phyloP scores from a whole-genome alignment of 1,284 basidiomycete genomes.

The Cutaneotrichosporon sp. region DNA sequence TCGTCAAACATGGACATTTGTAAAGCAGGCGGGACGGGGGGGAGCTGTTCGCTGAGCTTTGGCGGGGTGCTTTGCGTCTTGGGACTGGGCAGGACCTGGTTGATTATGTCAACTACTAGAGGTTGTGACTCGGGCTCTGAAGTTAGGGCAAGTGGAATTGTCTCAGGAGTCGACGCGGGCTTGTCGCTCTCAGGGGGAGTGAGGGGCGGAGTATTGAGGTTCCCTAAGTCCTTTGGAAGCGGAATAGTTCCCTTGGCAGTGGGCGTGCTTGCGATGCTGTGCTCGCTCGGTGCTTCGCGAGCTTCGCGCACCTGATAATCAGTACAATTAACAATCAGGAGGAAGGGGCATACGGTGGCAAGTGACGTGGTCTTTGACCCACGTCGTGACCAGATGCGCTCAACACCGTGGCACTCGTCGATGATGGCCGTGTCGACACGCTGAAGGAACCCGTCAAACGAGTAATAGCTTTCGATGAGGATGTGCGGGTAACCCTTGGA shows the following conservation, averaged over 20 bases:
- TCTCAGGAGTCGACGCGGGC: slow-evolving; percentile 1
- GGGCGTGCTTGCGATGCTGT: not conserved
- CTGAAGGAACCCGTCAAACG: slow-evolving; percentile 11
- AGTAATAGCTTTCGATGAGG: slow-evolving; percentile 14
- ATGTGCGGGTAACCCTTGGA: slow-evolving; percentile 15
- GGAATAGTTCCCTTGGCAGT: not conserved
- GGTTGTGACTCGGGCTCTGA: not conserved
- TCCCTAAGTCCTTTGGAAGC: not conserved
- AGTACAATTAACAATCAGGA: not conserved
- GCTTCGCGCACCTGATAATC: slow-evolving; percentile 1
- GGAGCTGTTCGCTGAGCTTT: not conserved
- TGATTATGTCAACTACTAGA: not conserved
- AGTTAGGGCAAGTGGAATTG: not conserved
- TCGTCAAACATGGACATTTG: slow-evolving; percentile 10
- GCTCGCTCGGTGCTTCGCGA: slow-evolving; percentile 4
- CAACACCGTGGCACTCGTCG: slow-evolving; percentile 16
- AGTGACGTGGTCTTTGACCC: slow-evolving; percentile 9
- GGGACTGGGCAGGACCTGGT: not conserved
- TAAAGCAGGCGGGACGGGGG: not conserved
- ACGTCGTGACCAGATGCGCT: slow-evolving; percentile 7
- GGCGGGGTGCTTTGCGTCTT: not conserved
- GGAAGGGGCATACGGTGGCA: not conserved
- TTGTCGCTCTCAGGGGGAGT: slow-evolving; percentile 10
- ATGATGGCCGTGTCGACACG: slow-evolving; percentile 14
- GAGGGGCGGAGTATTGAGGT: slow-evolving; percentile 8